These are phyloP conservation scores for Pontederia crassipes DNA, from an alignment of 176 grass and related monocot genomes.

Conservation along the genomic window DNA sequence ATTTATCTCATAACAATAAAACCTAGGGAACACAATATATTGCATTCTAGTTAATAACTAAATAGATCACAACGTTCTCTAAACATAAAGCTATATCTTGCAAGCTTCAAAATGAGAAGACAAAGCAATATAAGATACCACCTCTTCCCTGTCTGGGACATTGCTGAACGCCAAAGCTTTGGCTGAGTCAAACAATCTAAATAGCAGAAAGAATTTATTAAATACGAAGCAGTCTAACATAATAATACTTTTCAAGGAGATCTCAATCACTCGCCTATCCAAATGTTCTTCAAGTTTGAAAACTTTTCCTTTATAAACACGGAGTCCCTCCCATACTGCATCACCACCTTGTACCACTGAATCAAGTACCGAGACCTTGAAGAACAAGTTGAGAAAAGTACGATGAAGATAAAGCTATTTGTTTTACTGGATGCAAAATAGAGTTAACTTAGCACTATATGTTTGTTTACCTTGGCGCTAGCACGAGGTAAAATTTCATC, in stretches of 20 bases:
- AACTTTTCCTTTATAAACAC: conserved; percentile 78
- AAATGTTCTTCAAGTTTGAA: conserved; percentile 98
- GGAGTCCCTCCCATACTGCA: conserved; percentile 95
- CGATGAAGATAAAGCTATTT: conserved; percentile 8
- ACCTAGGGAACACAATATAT: not conserved
- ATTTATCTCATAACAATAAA: not conserved
- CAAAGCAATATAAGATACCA: conserved; percentile 23
- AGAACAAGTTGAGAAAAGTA: conserved; percentile 24
- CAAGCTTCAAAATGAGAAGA: no score
- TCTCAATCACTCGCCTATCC: conserved; percentile 44
- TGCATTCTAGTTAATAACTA: no score
- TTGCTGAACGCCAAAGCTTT: conserved; percentile 92
- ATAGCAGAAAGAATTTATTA: conserved; percentile 3
- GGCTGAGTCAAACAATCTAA: conserved; percentile 89
- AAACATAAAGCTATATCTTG: no score
- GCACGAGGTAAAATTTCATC: conserved; percentile 78
- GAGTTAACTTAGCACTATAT: conserved; percentile 1
- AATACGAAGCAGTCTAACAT: conserved; percentile 9
- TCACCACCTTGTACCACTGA: conserved; percentile 99
- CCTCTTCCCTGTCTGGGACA: conserved; percentile 67
- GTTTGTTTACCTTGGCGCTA: conserved; percentile 60
- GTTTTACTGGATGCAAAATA: conserved; percentile 9
- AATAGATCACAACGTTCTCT: no score
- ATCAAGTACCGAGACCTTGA: conserved; percentile 92
- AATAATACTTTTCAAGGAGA: not conserved